Percentiles rank a stretch among this genome's conserved stretches.
phyloP scores from a whole-genome alignment of 805 yeast species.

The Tetrapisispora phaffii region DNA sequence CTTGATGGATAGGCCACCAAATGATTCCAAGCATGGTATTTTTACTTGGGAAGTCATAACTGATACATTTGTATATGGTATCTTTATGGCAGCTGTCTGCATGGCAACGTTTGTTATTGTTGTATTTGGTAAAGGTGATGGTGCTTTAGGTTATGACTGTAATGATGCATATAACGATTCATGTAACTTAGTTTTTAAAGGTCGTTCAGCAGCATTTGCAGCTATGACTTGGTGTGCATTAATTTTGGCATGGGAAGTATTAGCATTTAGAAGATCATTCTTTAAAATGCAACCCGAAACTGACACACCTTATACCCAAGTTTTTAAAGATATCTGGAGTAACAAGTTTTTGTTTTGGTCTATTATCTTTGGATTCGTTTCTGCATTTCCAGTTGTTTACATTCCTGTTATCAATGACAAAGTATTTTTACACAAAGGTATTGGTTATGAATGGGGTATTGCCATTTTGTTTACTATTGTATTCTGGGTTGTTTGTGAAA shows the following conservation, averaged over 20 bases:
- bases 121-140: constrained; percentile 57
- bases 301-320: constrained; percentile 50
- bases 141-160: constrained; percentile 56
- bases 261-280: constrained; percentile 59
- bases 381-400: constrained; percentile 74
- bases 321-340: constrained; percentile 55
- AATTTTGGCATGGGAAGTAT: constrained; percentile 75
- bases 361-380: constrained; percentile 53
- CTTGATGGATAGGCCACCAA: constrained; percentile 91
- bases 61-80: constrained; percentile 66
- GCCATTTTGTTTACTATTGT: constrained; percentile 48
- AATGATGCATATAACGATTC: constrained; percentile 38
- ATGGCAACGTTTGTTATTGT: constrained; percentile 54
- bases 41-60: constrained; percentile 56
- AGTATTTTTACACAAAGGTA: constrained; percentile 65
- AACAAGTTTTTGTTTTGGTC: constrained; percentile 81
- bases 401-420: constrained; percentile 77
- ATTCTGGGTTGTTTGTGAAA: constrained; percentile 53
- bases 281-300: constrained; percentile 62
- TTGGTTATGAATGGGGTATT: constrained; percentile 75
- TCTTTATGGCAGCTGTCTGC: constrained; percentile 62
- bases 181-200: constrained; percentile 59
- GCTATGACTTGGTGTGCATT: constrained; percentile 83
- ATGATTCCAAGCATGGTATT: constrained; percentile 75
- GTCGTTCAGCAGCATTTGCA: constrained; percentile 70